A percentile compares a stretch with the other conserved stretches of the same genome.
Conservation (phyloP, 371 early-diverging fungal genomes). For the Haplosporangium sp. region DNA sequence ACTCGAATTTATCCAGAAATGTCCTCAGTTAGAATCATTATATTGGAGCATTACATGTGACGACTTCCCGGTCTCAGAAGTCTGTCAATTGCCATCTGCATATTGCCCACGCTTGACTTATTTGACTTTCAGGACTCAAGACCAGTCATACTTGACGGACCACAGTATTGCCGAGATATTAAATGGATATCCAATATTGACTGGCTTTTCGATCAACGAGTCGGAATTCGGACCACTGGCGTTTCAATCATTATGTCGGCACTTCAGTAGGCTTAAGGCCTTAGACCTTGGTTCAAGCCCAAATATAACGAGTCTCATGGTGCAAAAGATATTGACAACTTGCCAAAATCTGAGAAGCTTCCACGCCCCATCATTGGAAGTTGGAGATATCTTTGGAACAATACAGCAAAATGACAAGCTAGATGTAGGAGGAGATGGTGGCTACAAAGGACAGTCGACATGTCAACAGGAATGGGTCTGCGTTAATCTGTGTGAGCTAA, state of each 20-base stretch:
- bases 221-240: background rate
- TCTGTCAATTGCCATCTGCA: background rate
- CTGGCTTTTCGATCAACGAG: constrained; percentile 5
- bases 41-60: background rate
- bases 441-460: background rate
- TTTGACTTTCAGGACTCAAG: background rate
- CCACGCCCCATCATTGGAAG: constrained; percentile 2
- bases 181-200: constrained; percentile 7
- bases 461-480: constrained; percentile 14
- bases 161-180: background rate
- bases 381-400: constrained; percentile 7
- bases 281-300: constrained; percentile 9
- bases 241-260: constrained; percentile 12
- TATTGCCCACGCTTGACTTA: background rate
- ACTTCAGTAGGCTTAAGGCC: constrained; percentile 2
- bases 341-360: constrained; percentile 6
- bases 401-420: background rate
- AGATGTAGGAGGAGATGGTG: background rate
- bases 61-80: background rate
- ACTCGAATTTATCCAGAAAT: background rate
- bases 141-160: background rate
- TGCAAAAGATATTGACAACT: constrained; percentile 9
- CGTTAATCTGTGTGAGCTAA: constrained; percentile 1
- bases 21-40: background rate
- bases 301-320: constrained; percentile 4